Percentiles rank a stretch among this genome's conserved stretches.
These are phyloP conservation scores for Fraxinus anomala DNA, from an alignment of 257 asterid genomes.

Conservation along the genomic window DNA sequence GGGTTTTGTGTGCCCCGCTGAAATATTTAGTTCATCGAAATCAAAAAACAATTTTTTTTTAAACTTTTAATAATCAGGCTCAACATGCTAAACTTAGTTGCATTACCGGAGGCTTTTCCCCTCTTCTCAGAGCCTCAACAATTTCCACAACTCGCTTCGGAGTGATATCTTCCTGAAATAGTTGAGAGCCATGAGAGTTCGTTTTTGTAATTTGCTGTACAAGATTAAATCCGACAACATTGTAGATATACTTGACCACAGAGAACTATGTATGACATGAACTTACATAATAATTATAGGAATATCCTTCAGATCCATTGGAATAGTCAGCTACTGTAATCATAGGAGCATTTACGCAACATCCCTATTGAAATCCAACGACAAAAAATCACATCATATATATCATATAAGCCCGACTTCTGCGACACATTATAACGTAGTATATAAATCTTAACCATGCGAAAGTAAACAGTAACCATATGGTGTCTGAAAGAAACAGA, in stretches of 20 bases:
- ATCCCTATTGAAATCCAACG: conserved; percentile 48
- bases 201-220: conserved; percentile 6
- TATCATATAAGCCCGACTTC: not conserved
- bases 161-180: conserved; percentile 84
- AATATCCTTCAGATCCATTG: conserved; percentile 89
- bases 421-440: not conserved
- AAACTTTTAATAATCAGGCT: conserved; percentile 7
- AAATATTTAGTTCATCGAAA: conserved; percentile 21
- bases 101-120: conserved; percentile 94
- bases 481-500: not conserved
- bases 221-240: not conserved
- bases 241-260: not conserved
- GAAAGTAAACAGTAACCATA: not conserved
- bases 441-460: not conserved
- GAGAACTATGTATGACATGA: not conserved
- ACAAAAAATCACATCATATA: not conserved
- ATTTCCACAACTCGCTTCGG: conserved; percentile 82
- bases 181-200: conserved; percentile 1
- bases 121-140: conserved; percentile 85
- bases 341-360: conserved; percentile 99
- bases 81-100: not conserved
- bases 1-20: conserved; percentile 96
- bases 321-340: conserved; percentile 97
- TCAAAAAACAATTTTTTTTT: not conserved
- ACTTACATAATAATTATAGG: conserved; percentile 84